Evolutionary conservation across 441 rosid species (phyloP), one percentile per base, ranked within the genome.

Genomic region (Populus hybrid): DNA sequence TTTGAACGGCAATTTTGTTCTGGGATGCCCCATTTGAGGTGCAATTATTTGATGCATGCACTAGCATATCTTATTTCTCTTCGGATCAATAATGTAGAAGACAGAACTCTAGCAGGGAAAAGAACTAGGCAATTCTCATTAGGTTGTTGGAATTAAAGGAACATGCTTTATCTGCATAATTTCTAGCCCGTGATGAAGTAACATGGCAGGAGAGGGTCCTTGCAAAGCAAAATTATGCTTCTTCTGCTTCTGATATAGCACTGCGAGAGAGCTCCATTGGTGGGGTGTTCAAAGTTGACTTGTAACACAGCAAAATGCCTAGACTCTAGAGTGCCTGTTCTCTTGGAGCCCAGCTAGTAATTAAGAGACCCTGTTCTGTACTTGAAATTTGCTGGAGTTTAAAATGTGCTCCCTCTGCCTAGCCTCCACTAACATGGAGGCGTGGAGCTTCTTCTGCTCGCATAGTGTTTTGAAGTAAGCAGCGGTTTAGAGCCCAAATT

Each of bases 11-110:
- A 23, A 23, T 64, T 9, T 21, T 21, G 24, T 64, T 24, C 26
- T n/a, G 67, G 10, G 28, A 2, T 23, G 69, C 11, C 36, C 69
- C 24, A 24, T 24, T 29, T 29, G 31, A 29, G 31, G 7, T 36
- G 6, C 75, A 73, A 73, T 73, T 33, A 73, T 59, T 56, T 1
- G 31, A n/a, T 59, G 75, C 50, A 31, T 59, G 75, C 61, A 71
- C 59, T 26, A 7, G 24, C 63, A 71, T 24, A 2, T 33, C 56
- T 2, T 1, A 3, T 1, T 12, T 45, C 24, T 45, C 50, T 14
- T 24, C 5, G 21, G 45, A 40, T 24, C 7, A 4, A 23, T 29
- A 6, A 9, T 31, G 29, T 65, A 10, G 66, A 63, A 42, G 50
- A 42, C 14, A 42, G 21, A 53, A 6, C 21, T 53, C 61, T 6